Conservation (phyloP, 805 yeast species). For the Sugiyamaella chiloensis region DNA sequence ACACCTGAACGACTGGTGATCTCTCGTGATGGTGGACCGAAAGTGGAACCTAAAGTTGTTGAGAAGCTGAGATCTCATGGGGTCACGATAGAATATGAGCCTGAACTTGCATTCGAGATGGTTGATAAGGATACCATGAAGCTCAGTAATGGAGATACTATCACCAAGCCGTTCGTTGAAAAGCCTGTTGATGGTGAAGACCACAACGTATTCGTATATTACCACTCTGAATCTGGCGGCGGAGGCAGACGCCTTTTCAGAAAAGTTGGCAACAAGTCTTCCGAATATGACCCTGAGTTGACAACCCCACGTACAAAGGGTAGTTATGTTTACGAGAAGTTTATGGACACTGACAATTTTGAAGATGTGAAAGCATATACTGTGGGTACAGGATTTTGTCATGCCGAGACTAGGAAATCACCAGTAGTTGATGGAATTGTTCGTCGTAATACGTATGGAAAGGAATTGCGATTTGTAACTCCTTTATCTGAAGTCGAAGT, state of each 20-base stretch:
- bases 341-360: constrained; percentile 96
- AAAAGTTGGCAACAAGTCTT: constrained; percentile 94
- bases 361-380: constrained; percentile 99
- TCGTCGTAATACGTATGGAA: constrained; percentile 94
- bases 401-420: constrained; percentile 96
- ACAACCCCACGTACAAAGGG: constrained; percentile 79
- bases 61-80: constrained; percentile 60
- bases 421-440: constrained; percentile 99
- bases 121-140: constrained; percentile 77
- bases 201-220: constrained; percentile 92
- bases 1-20: constrained; percentile 87
- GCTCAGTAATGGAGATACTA: constrained; percentile 63
- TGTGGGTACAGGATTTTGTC: constrained; percentile 86
- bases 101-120: constrained; percentile 71
- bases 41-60: constrained; percentile 64
- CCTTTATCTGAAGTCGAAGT: constrained; percentile 72
- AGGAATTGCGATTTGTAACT: constrained; percentile 89
- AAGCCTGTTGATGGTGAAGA: constrained; percentile 99
- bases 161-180: constrained; percentile 92
- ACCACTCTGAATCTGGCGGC: constrained; percentile 85
- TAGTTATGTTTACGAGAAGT: constrained; percentile 85
- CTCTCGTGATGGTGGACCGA: constrained; percentile 96
- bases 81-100: constrained; percentile 57
- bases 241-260: constrained; percentile 95
- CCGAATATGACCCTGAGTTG: constrained; percentile 87